Evolutionary conservation across 164 flowering plant species (phyloP).

Genomic region (Protea cynaroides): DNA sequence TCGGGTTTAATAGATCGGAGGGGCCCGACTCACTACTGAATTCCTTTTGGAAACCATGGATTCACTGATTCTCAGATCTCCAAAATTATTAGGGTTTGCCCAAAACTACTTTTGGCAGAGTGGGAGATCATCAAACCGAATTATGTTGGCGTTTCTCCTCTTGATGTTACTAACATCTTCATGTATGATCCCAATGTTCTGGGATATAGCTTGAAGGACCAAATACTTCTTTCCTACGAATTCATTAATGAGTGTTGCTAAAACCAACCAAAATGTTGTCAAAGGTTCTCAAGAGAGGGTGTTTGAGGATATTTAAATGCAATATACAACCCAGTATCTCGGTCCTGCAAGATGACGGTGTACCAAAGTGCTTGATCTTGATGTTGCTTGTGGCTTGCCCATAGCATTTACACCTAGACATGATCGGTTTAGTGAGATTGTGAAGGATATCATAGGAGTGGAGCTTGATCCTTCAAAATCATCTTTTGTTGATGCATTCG

Average conservation of each 20-base stretch:
- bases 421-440: constrained; percentile 1
- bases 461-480: neutral
- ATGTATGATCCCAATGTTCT: neutral
- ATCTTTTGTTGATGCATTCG: neutral
- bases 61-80: constrained; percentile 13
- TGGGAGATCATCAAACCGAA: neutral
- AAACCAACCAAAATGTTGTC: neutral
- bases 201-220: neutral
- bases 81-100: too few species aligned
- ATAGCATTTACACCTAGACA: neutral
- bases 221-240: constrained; percentile 1
- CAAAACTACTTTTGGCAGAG: neutral
- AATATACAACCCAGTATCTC: neutral
- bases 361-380: neutral
- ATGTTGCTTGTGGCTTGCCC: neutral
- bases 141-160: neutral
- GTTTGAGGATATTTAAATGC: neutral
- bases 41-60: constrained; percentile 6
- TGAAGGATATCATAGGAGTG: constrained; percentile 1
- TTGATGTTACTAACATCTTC: neutral
- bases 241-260: constrained; percentile 9
- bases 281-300: too few species aligned
- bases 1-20: constrained; percentile 1
- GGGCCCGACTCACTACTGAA: constrained; percentile 9
- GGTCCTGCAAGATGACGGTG: constrained; percentile 3